These are phyloP conservation scores for Agaricus sinodeliciosus DNA, from an alignment of 768 basidiomycete genomes.

Conservation along the genomic window DNA sequence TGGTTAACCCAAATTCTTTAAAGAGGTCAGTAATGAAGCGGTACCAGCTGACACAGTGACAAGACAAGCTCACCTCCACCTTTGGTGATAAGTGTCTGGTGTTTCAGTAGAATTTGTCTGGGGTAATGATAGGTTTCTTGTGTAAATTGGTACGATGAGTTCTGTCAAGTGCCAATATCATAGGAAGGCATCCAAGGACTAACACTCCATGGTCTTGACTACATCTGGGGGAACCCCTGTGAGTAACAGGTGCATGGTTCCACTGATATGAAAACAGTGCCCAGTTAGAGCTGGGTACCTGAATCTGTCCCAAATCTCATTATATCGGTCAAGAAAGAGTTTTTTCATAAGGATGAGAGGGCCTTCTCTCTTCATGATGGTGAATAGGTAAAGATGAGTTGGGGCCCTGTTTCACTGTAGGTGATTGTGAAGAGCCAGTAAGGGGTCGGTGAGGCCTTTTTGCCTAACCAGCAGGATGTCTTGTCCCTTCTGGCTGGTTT, in stretches of 20 bases:
- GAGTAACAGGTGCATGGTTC: conserved; percentile 21
- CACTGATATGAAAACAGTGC: conserved; percentile 23
- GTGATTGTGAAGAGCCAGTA: conserved; percentile 20
- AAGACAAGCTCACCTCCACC: too few species aligned
- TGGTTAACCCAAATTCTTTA: too few species aligned
- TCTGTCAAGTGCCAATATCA: conserved; percentile 21
- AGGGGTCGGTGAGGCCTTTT: conserved; percentile 7
- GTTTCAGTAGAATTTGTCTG: too few species aligned
- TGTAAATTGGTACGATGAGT: conserved; percentile 15
- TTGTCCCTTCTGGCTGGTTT: conserved; percentile 17
- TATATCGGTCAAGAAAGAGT: conserved; percentile 8
- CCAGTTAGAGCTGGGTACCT: conserved; percentile 12
- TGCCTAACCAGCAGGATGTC: conserved; percentile 21
- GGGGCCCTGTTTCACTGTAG: conserved; percentile 15
- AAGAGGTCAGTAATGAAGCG: too few species aligned
- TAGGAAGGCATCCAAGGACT: conserved; percentile 26
- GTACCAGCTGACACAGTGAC: too few species aligned
- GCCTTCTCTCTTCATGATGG: not conserved
- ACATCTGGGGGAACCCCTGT: conserved; percentile 22
- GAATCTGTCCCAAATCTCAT: conserved; percentile 7
- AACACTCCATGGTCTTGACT: conserved; percentile 25
- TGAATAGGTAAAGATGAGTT: conserved; percentile 12
- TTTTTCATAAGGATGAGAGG: conserved; percentile 4
- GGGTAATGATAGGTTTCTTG: not conserved
- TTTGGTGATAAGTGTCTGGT: too few species aligned